phyloP scores from a whole-genome alignment of 129 eudicot species.

The Flaveria ramosissima region DNA sequence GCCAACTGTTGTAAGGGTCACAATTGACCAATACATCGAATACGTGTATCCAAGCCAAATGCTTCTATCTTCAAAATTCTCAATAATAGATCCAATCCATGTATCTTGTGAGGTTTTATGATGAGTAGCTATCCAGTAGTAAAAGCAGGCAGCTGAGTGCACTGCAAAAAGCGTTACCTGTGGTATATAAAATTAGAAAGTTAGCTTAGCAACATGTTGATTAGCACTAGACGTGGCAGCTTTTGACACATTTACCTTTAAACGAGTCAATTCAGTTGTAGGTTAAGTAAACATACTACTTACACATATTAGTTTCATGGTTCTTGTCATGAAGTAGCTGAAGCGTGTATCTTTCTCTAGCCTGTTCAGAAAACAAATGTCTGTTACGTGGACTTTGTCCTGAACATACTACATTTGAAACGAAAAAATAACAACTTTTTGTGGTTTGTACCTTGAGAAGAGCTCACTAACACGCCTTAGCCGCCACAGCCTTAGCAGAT shows the following conservation, averaged over 20 bases:
- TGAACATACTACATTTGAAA: neutral
- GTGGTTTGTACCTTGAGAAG: constrained; percentile 59
- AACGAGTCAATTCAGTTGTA: neutral
- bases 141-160: constrained; percentile 77
- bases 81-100: constrained; percentile 67
- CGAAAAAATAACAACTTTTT: neutral
- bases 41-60: constrained; percentile 80
- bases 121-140: constrained; percentile 75
- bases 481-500: constrained; percentile 79
- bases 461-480: constrained; percentile 86
- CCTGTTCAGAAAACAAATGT: constrained; percentile 40
- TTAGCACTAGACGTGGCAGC: neutral
- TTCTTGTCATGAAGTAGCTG: constrained; percentile 85
- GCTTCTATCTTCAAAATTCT: constrained; percentile 54
- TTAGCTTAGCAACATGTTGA: constrained; percentile 1
- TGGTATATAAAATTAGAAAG: neutral
- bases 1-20: constrained; percentile 82
- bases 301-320: constrained; percentile 62
- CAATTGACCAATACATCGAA: constrained; percentile 85
- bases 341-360: constrained; percentile 86
- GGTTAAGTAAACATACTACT: constrained; percentile 29
- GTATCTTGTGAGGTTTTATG: constrained; percentile 47
- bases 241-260: neutral
- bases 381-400: constrained; percentile 1
- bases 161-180: constrained; percentile 81